phyloP scores from a whole-genome alignment of 257 asterid genomes.

The Plantago ovata region DNA sequence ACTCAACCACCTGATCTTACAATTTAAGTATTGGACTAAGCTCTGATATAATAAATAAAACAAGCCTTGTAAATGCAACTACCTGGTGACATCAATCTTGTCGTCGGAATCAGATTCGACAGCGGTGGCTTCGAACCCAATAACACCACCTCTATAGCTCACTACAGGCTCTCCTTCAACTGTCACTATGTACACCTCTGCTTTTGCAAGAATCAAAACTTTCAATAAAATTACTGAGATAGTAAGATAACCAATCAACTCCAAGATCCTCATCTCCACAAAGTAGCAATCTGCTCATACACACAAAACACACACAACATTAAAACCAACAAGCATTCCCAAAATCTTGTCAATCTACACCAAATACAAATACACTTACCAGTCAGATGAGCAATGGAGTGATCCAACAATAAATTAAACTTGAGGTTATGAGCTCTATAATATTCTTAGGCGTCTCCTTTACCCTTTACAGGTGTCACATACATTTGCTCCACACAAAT shows the following conservation, averaged over 20 bases:
- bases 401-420: neutral
- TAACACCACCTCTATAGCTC: constrained; percentile 78
- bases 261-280: constrained; percentile 47
- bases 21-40: constrained; percentile 6
- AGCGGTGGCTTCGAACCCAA: constrained; percentile 95
- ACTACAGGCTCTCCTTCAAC: constrained; percentile 95
- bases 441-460: neutral
- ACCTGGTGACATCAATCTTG: constrained; percentile 81
- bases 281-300: constrained; percentile 36
- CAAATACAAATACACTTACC: neutral
- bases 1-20: neutral
- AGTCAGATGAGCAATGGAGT: neutral
- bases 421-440: constrained; percentile 1
- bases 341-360: neutral
- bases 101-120: constrained; percentile 79
- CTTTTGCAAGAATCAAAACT: constrained; percentile 37
- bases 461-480: constrained; percentile 18
- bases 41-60: neutral
- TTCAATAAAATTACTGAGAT: constrained; percentile 33
- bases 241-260: constrained; percentile 29
- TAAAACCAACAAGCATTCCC: neutral
- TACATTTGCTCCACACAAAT: constrained; percentile 41
- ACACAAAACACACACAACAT: constrained; percentile 12
- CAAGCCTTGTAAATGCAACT: constrained; percentile 5
- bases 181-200: constrained; percentile 79